These are phyloP conservation scores for Lodderomyces pseudojiufengensis DNA, from an alignment of 1,139 yeast species.

Conservation along the genomic window DNA sequence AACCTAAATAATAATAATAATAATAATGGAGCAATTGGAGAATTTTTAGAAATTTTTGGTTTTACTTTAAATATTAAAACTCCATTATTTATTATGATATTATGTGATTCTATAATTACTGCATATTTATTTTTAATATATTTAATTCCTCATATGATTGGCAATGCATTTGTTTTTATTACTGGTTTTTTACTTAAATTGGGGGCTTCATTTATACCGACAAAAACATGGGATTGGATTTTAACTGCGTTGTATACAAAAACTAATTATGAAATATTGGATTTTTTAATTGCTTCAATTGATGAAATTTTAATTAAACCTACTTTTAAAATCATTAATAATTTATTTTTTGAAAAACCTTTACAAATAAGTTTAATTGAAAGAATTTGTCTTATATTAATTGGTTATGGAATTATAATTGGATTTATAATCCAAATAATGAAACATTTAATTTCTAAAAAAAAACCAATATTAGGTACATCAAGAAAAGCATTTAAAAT, in stretches of 20 bases:
- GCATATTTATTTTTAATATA: conserved; percentile 46
- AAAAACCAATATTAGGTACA: conserved; percentile 46
- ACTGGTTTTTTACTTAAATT: conserved; percentile 11
- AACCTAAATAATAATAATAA: conserved; percentile 7
- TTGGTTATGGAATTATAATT: conserved; percentile 40
- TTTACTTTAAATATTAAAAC: conserved; percentile 32
- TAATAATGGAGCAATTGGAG: conserved; percentile 19
- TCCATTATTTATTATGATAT: conserved; percentile 33
- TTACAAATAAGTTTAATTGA: conserved; percentile 26
- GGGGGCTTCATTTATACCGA: not conserved
- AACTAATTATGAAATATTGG: conserved; percentile 12
- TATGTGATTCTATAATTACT: conserved; percentile 42
- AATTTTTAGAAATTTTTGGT: conserved; percentile 36
- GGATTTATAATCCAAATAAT: conserved; percentile 29
- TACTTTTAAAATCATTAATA: conserved; percentile 13
- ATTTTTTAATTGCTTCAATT: conserved; percentile 9
- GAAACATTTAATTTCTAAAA: conserved; percentile 30
- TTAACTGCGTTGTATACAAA: too few relatives aligned
- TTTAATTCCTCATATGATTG: conserved; percentile 53
- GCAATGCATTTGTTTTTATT: conserved; percentile 29
- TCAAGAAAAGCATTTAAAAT: conserved; percentile 48
- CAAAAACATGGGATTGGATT: not conserved
- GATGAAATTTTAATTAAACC: conserved; percentile 19
- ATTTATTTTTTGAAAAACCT: conserved; percentile 17
- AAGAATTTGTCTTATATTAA: conserved; percentile 26